A percentile compares a stretch with the other conserved stretches of the same genome.
These are phyloP conservation scores for Alternaria incomplexa DNA, from an alignment of 2,329 filamentous ascomycete species.

Conservation along the genomic window DNA sequence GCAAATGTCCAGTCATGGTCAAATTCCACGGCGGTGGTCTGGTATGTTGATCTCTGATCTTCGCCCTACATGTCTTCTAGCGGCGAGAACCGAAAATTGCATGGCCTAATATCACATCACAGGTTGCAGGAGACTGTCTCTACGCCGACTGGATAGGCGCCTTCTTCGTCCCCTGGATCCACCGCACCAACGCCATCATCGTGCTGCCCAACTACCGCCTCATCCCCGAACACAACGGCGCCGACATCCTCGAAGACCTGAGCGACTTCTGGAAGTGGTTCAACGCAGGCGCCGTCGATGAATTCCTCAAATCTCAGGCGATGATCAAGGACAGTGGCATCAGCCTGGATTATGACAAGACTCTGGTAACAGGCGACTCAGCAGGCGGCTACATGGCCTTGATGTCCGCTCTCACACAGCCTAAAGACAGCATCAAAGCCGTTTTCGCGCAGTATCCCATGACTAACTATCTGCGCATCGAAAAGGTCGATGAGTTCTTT, in stretches of 20 bases:
- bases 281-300: conserved; percentile 6
- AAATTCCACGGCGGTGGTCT: conserved; percentile 56
- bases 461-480: conserved; percentile 23
- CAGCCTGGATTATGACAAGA: conserved; percentile 30
- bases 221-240: conserved; percentile 56
- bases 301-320: conserved; percentile 10
- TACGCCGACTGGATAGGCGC: conserved; percentile 38
- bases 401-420: conserved; percentile 34
- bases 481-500: neutral
- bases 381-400: conserved; percentile 50
- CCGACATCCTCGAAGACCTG: conserved; percentile 57
- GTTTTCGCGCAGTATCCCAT: conserved; percentile 39
- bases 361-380: conserved; percentile 46
- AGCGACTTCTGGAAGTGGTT: conserved; percentile 59
- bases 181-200: conserved; percentile 52
- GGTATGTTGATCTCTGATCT: conserved; percentile 24
- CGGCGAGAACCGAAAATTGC: too few species aligned
- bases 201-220: conserved; percentile 60
- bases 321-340: conserved; percentile 9
- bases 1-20: conserved; percentile 50
- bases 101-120: neutral
- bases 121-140: conserved; percentile 36
- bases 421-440: conserved; percentile 28
- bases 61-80: too few species aligned
- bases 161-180: conserved; percentile 49